Percentiles rank a stretch among this genome's conserved stretches.
Conservation (phyloP, 1,139 yeast species). For the Yueomyces sp. region DNA sequence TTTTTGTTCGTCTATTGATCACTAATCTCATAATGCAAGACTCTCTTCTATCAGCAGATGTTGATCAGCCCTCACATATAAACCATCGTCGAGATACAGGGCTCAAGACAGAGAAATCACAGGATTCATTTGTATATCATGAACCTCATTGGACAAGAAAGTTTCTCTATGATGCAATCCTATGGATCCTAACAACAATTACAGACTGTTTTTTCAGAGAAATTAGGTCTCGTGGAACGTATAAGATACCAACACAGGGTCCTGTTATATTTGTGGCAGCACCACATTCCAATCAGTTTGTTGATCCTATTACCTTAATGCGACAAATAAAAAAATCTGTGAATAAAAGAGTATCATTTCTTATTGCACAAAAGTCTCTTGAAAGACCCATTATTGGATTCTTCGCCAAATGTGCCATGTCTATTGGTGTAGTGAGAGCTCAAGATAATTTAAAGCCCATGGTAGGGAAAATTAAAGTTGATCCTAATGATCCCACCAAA, state of each 20-base stretch:
- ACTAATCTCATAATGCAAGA: too few relatives aligned
- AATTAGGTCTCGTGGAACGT: conserved; percentile 83
- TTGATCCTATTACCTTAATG: conserved; percentile 67
- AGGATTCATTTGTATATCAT: conserved; percentile 4
- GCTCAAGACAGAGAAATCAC: too few relatives aligned
- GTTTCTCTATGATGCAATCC: conserved; percentile 34
- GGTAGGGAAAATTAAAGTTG: conserved; percentile 41
- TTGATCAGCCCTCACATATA: too few relatives aligned
- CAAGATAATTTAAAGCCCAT: conserved; percentile 67
- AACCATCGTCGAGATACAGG: too few relatives aligned
- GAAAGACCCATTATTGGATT: conserved; percentile 57
- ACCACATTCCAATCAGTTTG: conserved; percentile 95
- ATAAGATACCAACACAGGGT: conserved; percentile 62
- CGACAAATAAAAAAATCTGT: conserved; percentile 52
- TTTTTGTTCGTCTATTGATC: too few relatives aligned
- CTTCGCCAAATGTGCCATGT: conserved; percentile 59
- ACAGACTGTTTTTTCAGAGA: conserved; percentile 70
- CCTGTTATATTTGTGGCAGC: conserved; percentile 94
- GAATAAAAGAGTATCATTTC: conserved; percentile 65
- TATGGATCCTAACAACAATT: conserved; percentile 34
- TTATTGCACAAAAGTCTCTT: conserved; percentile 78
- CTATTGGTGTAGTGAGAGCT: conserved; percentile 85
- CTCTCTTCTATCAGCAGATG: too few relatives aligned
- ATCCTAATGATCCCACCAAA: conserved; percentile 36
- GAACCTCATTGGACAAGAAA: conserved; percentile 28